Conservation (phyloP, 768 basidiomycete species). For the Lactarius indigo region DNA sequence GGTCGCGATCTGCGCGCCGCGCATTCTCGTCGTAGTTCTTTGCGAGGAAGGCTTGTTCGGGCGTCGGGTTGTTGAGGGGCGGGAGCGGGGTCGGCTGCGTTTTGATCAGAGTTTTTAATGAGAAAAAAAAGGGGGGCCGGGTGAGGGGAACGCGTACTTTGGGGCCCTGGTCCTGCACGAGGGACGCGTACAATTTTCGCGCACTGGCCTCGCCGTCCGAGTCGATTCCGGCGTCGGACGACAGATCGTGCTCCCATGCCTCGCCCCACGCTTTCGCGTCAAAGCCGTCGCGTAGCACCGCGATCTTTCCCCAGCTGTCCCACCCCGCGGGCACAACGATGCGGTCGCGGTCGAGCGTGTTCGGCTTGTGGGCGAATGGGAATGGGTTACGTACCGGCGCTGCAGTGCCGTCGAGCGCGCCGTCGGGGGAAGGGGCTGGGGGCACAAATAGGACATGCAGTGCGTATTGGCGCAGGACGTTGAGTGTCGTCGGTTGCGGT, state of each 20-base stretch:
- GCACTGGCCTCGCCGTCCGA: slow-evolving; percentile 48
- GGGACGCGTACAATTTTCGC: slow-evolving; percentile 58
- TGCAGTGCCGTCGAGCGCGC: slow-evolving; percentile 34
- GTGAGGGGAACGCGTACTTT: no score
- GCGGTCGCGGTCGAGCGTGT: slow-evolving; percentile 88
- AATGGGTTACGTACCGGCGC: slow-evolving; percentile 72
- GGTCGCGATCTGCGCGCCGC: slow-evolving; percentile 87
- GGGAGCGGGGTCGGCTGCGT: slow-evolving; percentile 61
- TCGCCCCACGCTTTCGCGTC: slow-evolving; percentile 78
- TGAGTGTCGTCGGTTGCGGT: slow-evolving; percentile 68
- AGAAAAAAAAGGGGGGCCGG: no score
- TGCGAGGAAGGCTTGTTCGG: slow-evolving; percentile 88
- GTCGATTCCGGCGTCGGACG: slow-evolving; percentile 36
- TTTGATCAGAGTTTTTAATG: not conserved
- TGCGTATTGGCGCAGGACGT: slow-evolving; percentile 76
- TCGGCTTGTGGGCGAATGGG: slow-evolving; percentile 83
- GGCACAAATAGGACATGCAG: slow-evolving; percentile 78
- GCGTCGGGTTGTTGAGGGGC: slow-evolving; percentile 74
- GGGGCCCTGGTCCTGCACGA: slow-evolving; percentile 73
- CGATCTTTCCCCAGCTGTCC: slow-evolving; percentile 98
- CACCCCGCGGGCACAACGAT: slow-evolving; percentile 93
- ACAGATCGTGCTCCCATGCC: slow-evolving; percentile 72
- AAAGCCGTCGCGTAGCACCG: slow-evolving; percentile 86
- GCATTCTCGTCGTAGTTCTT: slow-evolving; percentile 90
- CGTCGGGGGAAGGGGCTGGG: slow-evolving; percentile 52